Base-by-base conservation (phyloP, 805 yeast species). In the Isabelozyma gotoi region DNA sequence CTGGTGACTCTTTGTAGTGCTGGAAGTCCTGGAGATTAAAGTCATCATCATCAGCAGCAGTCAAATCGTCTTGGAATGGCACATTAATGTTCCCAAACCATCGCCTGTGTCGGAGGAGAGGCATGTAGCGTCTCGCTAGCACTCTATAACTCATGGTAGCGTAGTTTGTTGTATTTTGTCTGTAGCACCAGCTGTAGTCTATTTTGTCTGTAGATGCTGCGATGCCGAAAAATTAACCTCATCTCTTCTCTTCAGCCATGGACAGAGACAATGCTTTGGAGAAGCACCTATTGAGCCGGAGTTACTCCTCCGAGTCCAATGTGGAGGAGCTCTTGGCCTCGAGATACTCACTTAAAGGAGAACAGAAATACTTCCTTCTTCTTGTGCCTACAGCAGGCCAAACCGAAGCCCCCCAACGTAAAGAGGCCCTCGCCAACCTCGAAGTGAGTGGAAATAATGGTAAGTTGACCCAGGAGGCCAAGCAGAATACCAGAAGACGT, bases 291-390 rank as follows among this genome's bases (percentile, higher is more conserved):
- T 61, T 79, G 5, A 56, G 78, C 3, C 54, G 82, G 46, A 68
- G 78, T 31, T 74, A 66, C 42, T 66, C 61, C 43, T 67, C 62
- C 27, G 55, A 43, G 47, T 67, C 52, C 52, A 64, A 63, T 40
- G 68, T 77, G 7, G 53, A 64, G 21, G 67, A 72, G 42, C 58
- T 77, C 6, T 51, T 79, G 15, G 73, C 69, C 39, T 53, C 69
- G 2, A 55, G 84, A 40, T 79, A 77, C 56, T 69, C 80, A 0
- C 44, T 62, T 11, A 51, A 60, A 1, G 82, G 81, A 7, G 66
- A 63, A 21, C 80, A 76, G 48, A 76, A 73, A 55, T 77, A 77
- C 17, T 64, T 60, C 35, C 55, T 79, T 29, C 46, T 74, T 7
- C 61, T 78, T 37, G 58, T 63, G 29, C 65, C 76, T 1, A 67